Conservation (phyloP, 202 grass and related monocot species). For the Digitaria exilis region DNA sequence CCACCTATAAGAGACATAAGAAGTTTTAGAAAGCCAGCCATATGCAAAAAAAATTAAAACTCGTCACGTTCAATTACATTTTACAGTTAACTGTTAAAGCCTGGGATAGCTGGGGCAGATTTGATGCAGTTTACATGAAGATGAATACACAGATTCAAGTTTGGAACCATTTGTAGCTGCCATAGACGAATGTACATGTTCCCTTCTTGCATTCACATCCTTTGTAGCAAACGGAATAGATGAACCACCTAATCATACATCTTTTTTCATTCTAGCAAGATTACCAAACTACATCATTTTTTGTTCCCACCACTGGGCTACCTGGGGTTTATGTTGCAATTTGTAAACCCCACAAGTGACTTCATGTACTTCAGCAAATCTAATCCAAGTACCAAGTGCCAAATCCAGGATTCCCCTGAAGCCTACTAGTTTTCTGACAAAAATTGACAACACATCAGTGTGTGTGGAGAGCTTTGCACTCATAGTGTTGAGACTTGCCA, state of each 20-base stretch:
- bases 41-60: background rate
- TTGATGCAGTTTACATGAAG: background rate
- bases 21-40: slow-evolving; percentile 11
- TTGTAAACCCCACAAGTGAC: background rate
- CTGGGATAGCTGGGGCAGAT: background rate
- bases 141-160: background rate
- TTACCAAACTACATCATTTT: background rate
- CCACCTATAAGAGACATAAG: slow-evolving; percentile 46
- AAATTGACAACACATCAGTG: background rate
- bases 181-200: background rate
- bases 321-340: background rate
- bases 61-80: background rate
- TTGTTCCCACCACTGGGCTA: background rate
- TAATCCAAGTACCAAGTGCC: slow-evolving; percentile 4
- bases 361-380: background rate
- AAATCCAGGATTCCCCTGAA: background rate
- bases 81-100: background rate
- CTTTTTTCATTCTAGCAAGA: background rate
- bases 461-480: slow-evolving; percentile 14
- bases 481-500: background rate
- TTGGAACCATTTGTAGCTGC: background rate
- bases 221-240: background rate
- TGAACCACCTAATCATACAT: background rate
- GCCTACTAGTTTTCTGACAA: background rate
- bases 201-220: background rate